Conservation (phyloP, 495 filamentous ascomycete species). For the Hypoxylon lenormandii region DNA sequence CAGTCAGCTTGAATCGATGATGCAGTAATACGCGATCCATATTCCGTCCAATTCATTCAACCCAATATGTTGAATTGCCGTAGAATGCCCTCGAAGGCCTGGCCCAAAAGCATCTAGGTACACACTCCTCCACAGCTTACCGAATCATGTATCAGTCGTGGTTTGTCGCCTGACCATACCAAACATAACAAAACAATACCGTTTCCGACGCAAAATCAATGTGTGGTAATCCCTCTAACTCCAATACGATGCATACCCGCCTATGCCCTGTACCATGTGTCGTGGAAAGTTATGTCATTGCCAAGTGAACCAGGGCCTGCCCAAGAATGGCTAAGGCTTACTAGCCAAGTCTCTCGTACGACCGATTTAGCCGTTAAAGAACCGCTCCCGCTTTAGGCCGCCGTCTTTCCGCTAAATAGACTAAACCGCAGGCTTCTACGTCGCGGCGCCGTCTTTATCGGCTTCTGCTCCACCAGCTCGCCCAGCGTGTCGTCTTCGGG, state of each 20-base stretch:
- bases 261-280: slow-evolving; percentile 24
- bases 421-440: slow-evolving; percentile 48
- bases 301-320: not conserved
- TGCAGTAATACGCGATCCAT: not conserved
- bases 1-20: not conserved
- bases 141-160: slow-evolving; percentile 27
- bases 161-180: slow-evolving; percentile 12
- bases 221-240: slow-evolving; percentile 19
- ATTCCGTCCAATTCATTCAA: slow-evolving; percentile 2
- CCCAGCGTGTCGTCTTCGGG: slow-evolving; percentile 45
- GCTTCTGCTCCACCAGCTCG: slow-evolving; percentile 38
- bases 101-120: slow-evolving; percentile 18
- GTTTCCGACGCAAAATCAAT: slow-evolving; percentile 9
- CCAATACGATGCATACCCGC: slow-evolving; percentile 27
- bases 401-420: slow-evolving; percentile 44
- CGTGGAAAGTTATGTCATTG: slow-evolving; percentile 11
- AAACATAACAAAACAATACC: slow-evolving; percentile 18
- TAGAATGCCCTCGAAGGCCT: slow-evolving; percentile 4
- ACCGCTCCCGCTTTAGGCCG: slow-evolving; percentile 10
- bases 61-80: slow-evolving; percentile 6
- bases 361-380: not conserved
- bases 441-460: slow-evolving; percentile 42
- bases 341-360: not conserved
- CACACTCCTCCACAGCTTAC: slow-evolving; percentile 6
- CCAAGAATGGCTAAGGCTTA: not conserved